These are phyloP conservation scores for Euphorbia schlechtendalii DNA, from an alignment of 441 rosid genomes.

Conservation along the genomic window DNA sequence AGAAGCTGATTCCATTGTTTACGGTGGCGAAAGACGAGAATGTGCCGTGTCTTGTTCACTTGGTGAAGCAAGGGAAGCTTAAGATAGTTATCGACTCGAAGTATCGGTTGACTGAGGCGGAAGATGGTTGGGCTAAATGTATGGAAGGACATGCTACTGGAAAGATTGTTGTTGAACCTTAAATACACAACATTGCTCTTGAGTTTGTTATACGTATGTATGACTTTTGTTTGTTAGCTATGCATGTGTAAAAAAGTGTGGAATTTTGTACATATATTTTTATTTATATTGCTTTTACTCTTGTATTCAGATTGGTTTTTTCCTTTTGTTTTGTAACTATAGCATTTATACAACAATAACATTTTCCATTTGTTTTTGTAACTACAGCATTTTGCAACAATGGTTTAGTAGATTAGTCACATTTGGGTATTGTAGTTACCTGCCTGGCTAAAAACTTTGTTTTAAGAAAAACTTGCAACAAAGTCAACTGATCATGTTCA, in stretches of 20 bases:
- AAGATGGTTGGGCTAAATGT: conserved; percentile 71
- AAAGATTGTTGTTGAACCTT: conserved; percentile 65
- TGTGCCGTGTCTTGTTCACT: conserved; percentile 38
- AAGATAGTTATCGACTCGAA: conserved; percentile 60
- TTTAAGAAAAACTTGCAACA: too few relatives aligned
- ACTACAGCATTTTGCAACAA: too few relatives aligned
- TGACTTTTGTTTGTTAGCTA: neutral
- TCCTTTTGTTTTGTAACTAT: too few relatives aligned
- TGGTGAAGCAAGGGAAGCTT: conserved; percentile 56
- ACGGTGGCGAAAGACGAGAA: conserved; percentile 40
- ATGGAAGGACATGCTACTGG: conserved; percentile 72
- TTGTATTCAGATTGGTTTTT: too few relatives aligned
- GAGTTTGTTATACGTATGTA: neutral
- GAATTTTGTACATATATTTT: too few relatives aligned
- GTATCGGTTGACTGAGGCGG: conserved; percentile 52
- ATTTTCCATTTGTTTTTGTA: too few relatives aligned
- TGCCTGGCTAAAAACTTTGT: too few relatives aligned
- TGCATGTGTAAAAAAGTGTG: neutral
- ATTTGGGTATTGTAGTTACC: too few relatives aligned
- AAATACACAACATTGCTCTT: neutral
- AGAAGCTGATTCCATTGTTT: conserved; percentile 51
- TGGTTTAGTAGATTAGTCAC: too few relatives aligned
- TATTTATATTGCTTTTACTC: too few relatives aligned
- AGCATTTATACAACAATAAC: too few relatives aligned
- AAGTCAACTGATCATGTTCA: too few relatives aligned